Percentiles rank a stretch among this genome's conserved stretches.
These are phyloP conservation scores for Candida cerambycidarum DNA, from an alignment of 805 yeast genomes.

Conservation along the genomic window DNA sequence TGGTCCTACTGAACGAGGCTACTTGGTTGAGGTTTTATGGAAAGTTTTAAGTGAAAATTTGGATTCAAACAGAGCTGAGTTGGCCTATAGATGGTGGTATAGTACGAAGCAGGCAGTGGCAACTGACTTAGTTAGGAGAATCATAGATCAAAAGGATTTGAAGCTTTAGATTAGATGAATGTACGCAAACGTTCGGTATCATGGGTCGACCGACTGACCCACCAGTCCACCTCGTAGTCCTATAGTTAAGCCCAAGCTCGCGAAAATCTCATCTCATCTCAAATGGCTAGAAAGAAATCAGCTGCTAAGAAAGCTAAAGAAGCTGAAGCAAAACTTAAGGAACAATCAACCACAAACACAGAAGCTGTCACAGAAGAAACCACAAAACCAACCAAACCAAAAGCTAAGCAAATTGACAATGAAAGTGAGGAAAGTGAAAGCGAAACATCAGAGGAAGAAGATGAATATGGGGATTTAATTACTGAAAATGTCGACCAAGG, in stretches of 20 bases:
- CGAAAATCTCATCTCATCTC: not conserved
- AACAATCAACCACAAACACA: not conserved
- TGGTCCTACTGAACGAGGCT: constrained; percentile 20
- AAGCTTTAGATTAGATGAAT: not conserved
- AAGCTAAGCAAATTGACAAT: too few species aligned
- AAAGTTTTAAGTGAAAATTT: constrained; percentile 54
- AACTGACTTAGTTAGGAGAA: not conserved
- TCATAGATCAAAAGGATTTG: not conserved
- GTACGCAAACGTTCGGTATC: not conserved
- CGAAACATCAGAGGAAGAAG: constrained; percentile 69
- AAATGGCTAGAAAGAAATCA: constrained; percentile 91
- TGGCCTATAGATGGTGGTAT: constrained; percentile 68
- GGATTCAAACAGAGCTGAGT: constrained; percentile 54
- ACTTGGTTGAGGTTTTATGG: constrained; percentile 49
- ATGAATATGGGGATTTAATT: constrained; percentile 83
- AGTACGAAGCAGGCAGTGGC: constrained; percentile 22
- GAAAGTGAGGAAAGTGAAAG: constrained; percentile 18
- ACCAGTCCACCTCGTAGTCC: too few species aligned
- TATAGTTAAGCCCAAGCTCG: too few species aligned
- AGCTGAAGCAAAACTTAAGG: constrained; percentile 23
- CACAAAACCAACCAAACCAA: constrained; percentile 7
- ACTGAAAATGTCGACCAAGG: constrained; percentile 86
- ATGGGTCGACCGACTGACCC: too few species aligned
- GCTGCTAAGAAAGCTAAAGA: constrained; percentile 70
- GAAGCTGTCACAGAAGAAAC: constrained; percentile 10